These are phyloP conservation scores for Tremella yokohamensis DNA, from an alignment of 768 basidiomycete genomes.

Conservation along the genomic window DNA sequence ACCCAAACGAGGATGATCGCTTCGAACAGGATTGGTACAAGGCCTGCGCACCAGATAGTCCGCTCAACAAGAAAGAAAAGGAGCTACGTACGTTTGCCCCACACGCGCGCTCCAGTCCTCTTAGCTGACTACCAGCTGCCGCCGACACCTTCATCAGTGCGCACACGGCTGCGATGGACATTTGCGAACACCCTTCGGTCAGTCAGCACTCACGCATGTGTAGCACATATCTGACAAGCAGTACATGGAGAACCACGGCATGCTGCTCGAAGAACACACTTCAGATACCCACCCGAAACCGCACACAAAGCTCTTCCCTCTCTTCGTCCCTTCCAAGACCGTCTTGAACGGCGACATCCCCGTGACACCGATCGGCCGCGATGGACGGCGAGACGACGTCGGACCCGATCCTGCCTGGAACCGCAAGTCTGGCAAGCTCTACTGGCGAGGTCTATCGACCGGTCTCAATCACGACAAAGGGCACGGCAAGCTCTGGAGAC, in stretches of 20 bases:
- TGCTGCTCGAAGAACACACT: conserved; percentile 46
- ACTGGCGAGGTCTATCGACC: conserved; percentile 52
- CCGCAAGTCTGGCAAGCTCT: conserved; percentile 49
- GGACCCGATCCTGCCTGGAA: conserved; percentile 50
- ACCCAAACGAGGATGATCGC: conserved; percentile 43
- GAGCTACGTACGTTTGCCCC: conserved; percentile 32
- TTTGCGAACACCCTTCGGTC: conserved; percentile 50
- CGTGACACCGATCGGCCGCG: conserved; percentile 49
- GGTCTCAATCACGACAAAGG: conserved; percentile 47
- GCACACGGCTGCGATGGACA: conserved; percentile 49
- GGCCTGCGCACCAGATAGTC: conserved; percentile 49
- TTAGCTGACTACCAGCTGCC: conserved; percentile 21
- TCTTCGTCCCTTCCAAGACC: conserved; percentile 50
- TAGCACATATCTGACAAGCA: neutral
- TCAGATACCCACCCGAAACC: conserved; percentile 48
- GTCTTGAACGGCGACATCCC: conserved; percentile 51
- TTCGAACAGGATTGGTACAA: conserved; percentile 43
- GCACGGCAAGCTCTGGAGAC: conserved; percentile 41
- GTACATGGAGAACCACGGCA: conserved; percentile 50
- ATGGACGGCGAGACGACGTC: conserved; percentile 48
- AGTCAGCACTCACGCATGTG: conserved; percentile 2
- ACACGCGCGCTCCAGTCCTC: neutral
- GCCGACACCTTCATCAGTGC: conserved; percentile 49
- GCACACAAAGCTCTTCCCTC: conserved; percentile 50
- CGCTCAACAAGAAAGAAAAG: conserved; percentile 34